Base-by-base conservation (phyloP, 116 monocot genomes). In the Dioscorea cayenensis region DNA sequence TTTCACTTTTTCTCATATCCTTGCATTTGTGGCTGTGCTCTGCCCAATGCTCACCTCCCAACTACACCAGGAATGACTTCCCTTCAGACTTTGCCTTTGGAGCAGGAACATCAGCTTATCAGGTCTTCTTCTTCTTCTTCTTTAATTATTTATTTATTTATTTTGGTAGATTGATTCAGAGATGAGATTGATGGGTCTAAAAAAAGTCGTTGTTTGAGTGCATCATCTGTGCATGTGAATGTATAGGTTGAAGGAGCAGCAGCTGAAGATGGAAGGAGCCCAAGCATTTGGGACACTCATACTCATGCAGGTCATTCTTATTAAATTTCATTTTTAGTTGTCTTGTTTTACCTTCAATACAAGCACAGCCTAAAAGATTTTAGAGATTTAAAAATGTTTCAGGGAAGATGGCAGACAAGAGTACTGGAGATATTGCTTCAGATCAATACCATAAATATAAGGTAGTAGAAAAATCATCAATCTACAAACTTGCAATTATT, bases 81-180 rank as follows among this genome's bases (percentile, higher is more conserved):
- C 90, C 83, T 1, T 7, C 63, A 6, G 76, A 52, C 16, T 86
- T 90, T 51, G 75, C 84, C 25, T 90, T 90, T 38, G 90, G 90
- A 22, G 76, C 90, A 37, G 90, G 86, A 13, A 84, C 87, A 21
- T 90, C 90, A 3, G 86, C 90, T 60, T 86, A 77, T 43, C 90
- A 90, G 75, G 90, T 55, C 55, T 2, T 29, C 3, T 2, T 2
- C 9, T 66, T 17, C 7, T 22, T 4, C 49, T 13, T 2, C 16
- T 52, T n/a, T n/a, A n/a, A n/a, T n/a, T n/a, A 25, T 25, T 25
- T 25, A 25, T 32, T 14, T 32, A 65, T 32, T 28, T 29, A 32
- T 12, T 12, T 8, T 65, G 16, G 3, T 13, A 7, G 35, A 18
- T 29, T 28, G n/a, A 65, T 32, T 32, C 3, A 32, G 32, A 43